These are phyloP conservation scores for Penicillium sp. DNA, from an alignment of 2,329 filamentous ascomycete species.

Conservation along the genomic window DNA sequence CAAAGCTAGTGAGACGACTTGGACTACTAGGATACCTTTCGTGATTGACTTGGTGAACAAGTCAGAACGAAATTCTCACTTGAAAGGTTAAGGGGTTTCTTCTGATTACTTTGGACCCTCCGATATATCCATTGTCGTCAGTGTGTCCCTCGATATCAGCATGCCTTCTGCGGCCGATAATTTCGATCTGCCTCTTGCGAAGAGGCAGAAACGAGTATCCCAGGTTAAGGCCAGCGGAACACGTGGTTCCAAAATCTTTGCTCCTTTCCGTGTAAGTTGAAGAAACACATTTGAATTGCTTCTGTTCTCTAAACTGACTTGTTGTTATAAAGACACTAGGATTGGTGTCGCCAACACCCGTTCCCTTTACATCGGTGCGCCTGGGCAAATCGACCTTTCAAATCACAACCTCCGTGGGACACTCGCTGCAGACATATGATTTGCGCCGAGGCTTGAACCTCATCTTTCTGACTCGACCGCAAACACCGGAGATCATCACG, in stretches of 20 bases:
- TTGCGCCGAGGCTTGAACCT: constrained; percentile 85
- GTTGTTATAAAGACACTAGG: constrained; percentile 71
- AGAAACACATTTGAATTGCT: not conserved
- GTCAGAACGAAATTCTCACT: not conserved
- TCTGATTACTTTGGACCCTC: not conserved
- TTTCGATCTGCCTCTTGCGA: constrained; percentile 63
- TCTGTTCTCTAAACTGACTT: constrained; percentile 12
- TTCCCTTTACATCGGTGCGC: constrained; percentile 86
- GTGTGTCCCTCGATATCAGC: not conserved
- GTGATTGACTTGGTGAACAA: not conserved
- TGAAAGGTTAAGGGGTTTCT: not conserved
- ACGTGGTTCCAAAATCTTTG: constrained; percentile 76
- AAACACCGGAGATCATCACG: constrained; percentile 82
- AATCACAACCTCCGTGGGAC: constrained; percentile 91
- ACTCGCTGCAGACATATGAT: constrained; percentile 92
- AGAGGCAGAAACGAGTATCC: constrained; percentile 67
- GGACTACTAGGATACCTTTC: not conserved
- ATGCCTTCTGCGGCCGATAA: constrained; percentile 55
- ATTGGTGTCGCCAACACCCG: constrained; percentile 82
- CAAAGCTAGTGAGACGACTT: not conserved
- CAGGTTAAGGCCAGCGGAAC: constrained; percentile 44
- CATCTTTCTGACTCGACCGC: constrained; percentile 87
- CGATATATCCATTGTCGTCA: not conserved
- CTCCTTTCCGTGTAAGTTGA: constrained; percentile 79
- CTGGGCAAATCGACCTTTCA: constrained; percentile 95